Percentiles rank a stretch among this genome's conserved stretches.
phyloP scores from a whole-genome alignment of 208 protist genomes.

The Acanthamoeba healyi region DNA sequence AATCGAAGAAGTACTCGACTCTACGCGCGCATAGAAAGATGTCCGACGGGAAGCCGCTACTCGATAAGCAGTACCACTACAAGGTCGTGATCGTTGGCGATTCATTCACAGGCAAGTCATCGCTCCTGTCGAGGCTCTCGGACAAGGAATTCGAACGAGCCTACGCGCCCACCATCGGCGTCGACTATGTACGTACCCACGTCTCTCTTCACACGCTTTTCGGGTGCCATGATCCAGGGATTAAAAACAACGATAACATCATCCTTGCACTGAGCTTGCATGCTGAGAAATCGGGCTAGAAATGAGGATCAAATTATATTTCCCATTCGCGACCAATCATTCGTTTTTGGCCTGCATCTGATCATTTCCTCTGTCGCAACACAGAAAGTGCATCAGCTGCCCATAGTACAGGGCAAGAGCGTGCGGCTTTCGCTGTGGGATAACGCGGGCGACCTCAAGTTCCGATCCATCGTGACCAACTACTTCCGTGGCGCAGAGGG shows the following conservation, averaged over 20 bases:
- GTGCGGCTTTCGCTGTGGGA: conserved; percentile 43
- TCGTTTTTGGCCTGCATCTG: no score
- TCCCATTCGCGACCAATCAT: not conserved
- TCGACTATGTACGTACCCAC: conserved; percentile 15
- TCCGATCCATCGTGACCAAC: conserved; percentile 18
- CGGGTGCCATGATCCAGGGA: no score
- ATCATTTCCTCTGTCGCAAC: not conserved
- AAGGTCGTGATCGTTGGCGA: conserved; percentile 28
- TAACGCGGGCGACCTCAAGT: not conserved
- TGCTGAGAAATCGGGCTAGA: conserved; percentile 6
- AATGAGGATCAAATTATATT: not conserved
- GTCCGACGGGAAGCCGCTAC: not conserved
- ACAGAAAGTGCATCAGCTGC: conserved; percentile 55
- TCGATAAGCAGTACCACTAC: conserved; percentile 14
- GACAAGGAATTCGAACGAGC: conserved; percentile 19
- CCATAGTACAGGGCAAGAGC: not conserved
- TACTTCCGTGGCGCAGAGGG: conserved; percentile 37
- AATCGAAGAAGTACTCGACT: no score
- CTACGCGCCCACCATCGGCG: conserved; percentile 32
- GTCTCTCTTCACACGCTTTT: not conserved
- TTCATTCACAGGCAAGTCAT: conserved; percentile 34
- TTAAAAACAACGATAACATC: conserved; percentile 52
- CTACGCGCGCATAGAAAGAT: no score
- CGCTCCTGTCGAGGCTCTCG: not conserved
- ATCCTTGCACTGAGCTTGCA: conserved; percentile 49